A percentile compares a stretch with the other conserved stretches of the same genome.
These are phyloP conservation scores for Hypoxylon sp. DNA, from an alignment of 2,329 filamentous ascomycete species.

Conservation along the genomic window DNA sequence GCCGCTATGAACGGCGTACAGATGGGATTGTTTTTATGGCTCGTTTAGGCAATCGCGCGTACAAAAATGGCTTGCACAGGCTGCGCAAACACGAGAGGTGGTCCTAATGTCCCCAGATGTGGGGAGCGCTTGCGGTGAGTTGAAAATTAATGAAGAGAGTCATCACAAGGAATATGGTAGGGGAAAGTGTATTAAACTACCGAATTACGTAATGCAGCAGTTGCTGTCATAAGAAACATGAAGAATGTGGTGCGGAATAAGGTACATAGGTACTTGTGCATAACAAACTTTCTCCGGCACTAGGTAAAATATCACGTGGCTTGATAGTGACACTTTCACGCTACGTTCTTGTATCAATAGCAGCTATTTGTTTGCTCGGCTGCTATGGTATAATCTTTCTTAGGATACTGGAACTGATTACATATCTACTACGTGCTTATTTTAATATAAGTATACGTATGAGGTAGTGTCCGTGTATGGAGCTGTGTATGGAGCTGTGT, in stretches of 20 bases:
- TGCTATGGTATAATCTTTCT: too few relatives aligned
- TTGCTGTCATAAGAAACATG: too few relatives aligned
- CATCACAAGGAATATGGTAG: conserved; percentile 2
- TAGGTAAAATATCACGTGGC: background rate
- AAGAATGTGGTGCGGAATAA: background rate
- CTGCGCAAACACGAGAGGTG: conserved; percentile 18
- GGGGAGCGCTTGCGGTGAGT: conserved; percentile 34
- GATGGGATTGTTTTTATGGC: conserved; percentile 16
- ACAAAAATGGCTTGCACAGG: conserved; percentile 21
- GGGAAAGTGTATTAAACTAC: conserved; percentile 5
- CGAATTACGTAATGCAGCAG: conserved; percentile 22
- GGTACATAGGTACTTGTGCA: too few relatives aligned
- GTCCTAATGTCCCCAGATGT: conserved; percentile 30
- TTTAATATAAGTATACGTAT: too few relatives aligned
- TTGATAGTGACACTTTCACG: background rate
- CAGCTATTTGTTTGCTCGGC: too few relatives aligned
- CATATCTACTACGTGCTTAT: too few relatives aligned
- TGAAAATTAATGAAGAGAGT: conserved; percentile 34
- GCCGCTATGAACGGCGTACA: conserved; percentile 6
- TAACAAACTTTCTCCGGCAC: too few relatives aligned
- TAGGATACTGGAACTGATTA: too few relatives aligned
- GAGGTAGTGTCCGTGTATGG: too few relatives aligned
- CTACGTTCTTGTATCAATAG: background rate
- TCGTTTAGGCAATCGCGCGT: conserved; percentile 25
- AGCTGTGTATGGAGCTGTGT: too few relatives aligned